These are phyloP conservation scores for Auriscalpium vulgare DNA, from an alignment of 768 basidiomycete genomes.

Conservation along the genomic window DNA sequence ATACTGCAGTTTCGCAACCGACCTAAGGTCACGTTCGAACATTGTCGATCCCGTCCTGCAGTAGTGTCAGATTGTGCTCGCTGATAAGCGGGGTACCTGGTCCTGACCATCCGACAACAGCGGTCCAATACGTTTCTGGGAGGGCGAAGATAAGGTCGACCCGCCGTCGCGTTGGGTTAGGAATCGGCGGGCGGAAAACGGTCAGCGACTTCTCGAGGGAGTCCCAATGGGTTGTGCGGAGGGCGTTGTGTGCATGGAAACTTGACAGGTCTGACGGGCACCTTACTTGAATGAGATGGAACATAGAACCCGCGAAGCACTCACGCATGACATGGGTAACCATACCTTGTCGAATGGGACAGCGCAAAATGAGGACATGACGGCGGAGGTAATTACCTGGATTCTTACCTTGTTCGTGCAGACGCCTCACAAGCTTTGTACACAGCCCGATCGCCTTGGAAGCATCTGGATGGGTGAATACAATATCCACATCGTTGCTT, in stretches of 20 bases:
- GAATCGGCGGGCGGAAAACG: slow-evolving; percentile 60
- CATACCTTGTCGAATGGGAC: slow-evolving; percentile 36
- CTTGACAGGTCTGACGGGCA: slow-evolving; percentile 43
- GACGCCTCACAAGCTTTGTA: slow-evolving; percentile 45
- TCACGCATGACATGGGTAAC: slow-evolving; percentile 82
- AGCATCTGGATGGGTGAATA: slow-evolving; percentile 66
- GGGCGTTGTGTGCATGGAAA: slow-evolving; percentile 47
- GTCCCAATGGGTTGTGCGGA: slow-evolving; percentile 60
- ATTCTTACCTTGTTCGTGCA: slow-evolving; percentile 41
- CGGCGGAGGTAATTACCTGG: slow-evolving; percentile 9
- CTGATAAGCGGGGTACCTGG: slow-evolving; percentile 20
- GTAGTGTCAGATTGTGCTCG: background rate
- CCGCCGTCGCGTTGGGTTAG: slow-evolving; percentile 43
- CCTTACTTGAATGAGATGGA: background rate
- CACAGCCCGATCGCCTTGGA: slow-evolving; percentile 55
- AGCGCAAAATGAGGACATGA: background rate
- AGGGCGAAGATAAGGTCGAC: slow-evolving; percentile 80
- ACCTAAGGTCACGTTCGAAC: slow-evolving; percentile 80
- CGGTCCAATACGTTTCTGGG: slow-evolving; percentile 77
- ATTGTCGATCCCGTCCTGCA: slow-evolving; percentile 80
- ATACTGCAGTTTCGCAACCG: slow-evolving; percentile 61
- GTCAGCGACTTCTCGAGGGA: slow-evolving; percentile 81
- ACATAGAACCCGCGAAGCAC: slow-evolving; percentile 21
- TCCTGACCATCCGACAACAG: slow-evolving; percentile 71
- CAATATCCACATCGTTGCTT: slow-evolving; percentile 85